phyloP scores from a whole-genome alignment of 192 early-diverging fungal species.

The Rhizophagus sp. region DNA sequence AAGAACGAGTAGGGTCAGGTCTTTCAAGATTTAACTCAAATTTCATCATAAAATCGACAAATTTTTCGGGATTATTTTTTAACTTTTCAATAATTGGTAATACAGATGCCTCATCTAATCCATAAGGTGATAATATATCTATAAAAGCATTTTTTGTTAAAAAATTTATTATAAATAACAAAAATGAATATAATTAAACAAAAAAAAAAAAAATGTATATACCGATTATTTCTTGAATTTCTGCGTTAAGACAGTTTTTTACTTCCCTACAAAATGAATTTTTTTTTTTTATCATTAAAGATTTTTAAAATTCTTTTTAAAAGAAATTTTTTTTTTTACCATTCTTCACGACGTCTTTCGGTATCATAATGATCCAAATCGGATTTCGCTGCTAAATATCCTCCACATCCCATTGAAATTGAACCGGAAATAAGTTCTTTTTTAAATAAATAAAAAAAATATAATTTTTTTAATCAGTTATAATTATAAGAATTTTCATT shows the following conservation, averaged over 20 bases:
- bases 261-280: conserved; percentile 40
- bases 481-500: no score
- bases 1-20: conserved; percentile 55
- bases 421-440: conserved; percentile 55
- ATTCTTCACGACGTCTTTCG: conserved; percentile 53
- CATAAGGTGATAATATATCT: conserved; percentile 66
- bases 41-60: conserved; percentile 77
- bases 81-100: conserved; percentile 56
- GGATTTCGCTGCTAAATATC: conserved; percentile 58
- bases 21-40: conserved; percentile 63
- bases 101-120: conserved; percentile 48
- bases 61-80: conserved; percentile 50
- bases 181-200: background rate
- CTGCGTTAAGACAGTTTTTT: conserved; percentile 48
- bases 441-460: background rate
- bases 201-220: background rate
- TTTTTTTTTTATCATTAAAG: background rate
- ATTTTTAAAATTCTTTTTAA: background rate
- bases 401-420: conserved; percentile 68
- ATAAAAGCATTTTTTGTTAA: background rate
- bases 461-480: background rate
- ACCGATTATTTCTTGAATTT: conserved; percentile 61
- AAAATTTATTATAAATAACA: no score
- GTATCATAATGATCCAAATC: conserved; percentile 67
- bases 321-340: background rate